Evolutionary conservation across 768 basidiomycete species (phyloP).

Genomic region (Dioszegia hungarica): DNA sequence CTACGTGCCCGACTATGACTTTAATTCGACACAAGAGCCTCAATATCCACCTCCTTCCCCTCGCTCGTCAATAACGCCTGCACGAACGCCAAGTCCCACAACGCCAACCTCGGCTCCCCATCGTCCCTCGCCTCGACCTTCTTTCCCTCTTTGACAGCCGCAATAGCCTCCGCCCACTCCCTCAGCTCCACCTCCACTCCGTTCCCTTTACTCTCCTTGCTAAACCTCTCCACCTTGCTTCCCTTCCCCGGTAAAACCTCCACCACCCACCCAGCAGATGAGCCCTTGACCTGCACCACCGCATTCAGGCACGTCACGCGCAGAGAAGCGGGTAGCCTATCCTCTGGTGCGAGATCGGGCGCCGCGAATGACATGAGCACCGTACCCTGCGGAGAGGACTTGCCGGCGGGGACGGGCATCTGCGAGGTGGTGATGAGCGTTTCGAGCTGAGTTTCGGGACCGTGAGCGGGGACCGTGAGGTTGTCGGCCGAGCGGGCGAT

Average conservation of each 20-base stretch:
- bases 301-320: slow-evolving; percentile 35
- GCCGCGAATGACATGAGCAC: slow-evolving; percentile 35
- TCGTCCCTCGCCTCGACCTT: slow-evolving; percentile 54
- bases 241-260: slow-evolving; percentile 21
- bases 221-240: slow-evolving; percentile 50
- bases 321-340: slow-evolving; percentile 11
- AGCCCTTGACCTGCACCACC: slow-evolving; percentile 16
- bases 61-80: slow-evolving; percentile 68
- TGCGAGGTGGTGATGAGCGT: slow-evolving; percentile 11
- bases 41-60: slow-evolving; percentile 60
- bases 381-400: slow-evolving; percentile 32
- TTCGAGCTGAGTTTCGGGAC: slow-evolving; percentile 24
- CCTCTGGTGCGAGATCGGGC: slow-evolving; percentile 21
- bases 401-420: slow-evolving; percentile 22
- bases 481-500: slow-evolving; percentile 24
- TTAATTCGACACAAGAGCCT: slow-evolving; percentile 34
- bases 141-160: slow-evolving; percentile 49
- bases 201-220: slow-evolving; percentile 50
- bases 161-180: slow-evolving; percentile 53
- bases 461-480: slow-evolving; percentile 24
- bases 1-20: neutral
- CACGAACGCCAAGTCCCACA: slow-evolving; percentile 73
- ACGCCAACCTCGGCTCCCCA: slow-evolving; percentile 61
- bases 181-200: slow-evolving; percentile 52
- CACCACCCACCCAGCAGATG: slow-evolving; percentile 14